Percentiles rank a stretch among this genome's conserved stretches.
phyloP scores from a whole-genome alignment of 2,329 filamentous ascomycete genomes.

The Penicillium olsonii region DNA sequence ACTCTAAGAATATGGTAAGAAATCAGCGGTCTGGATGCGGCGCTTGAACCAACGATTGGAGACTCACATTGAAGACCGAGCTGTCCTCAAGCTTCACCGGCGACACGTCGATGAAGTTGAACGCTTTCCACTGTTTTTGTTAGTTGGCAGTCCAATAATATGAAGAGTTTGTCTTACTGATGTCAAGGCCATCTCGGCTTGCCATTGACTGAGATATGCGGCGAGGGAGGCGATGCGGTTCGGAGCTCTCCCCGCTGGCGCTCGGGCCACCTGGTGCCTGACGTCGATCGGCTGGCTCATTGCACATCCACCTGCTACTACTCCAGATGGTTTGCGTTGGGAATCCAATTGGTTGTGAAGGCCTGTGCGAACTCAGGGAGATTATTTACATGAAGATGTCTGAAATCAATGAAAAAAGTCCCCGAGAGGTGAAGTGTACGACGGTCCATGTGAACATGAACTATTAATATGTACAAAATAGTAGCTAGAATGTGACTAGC shows the following conservation, averaged over 20 bases:
- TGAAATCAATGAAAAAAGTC: not conserved
- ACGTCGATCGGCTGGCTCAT: constrained; percentile 4
- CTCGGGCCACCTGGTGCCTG: constrained; percentile 18
- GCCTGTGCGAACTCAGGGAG: no score
- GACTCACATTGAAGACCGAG: constrained; percentile 74
- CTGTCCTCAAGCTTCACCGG: constrained; percentile 81
- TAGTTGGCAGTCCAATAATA: not conserved
- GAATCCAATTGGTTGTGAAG: no score
- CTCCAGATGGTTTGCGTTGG: not conserved
- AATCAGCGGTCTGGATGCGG: no score
- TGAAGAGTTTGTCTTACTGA: constrained; percentile 31
- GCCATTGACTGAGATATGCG: constrained; percentile 30
- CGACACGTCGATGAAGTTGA: constrained; percentile 98
- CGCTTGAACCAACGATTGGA: not conserved
- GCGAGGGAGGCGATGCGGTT: constrained; percentile 19
- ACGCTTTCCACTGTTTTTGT: constrained; percentile 82
- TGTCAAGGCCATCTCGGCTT: constrained; percentile 46
- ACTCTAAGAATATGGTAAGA: constrained; percentile 44
- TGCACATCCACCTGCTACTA: not conserved
- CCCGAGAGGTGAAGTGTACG: no score
- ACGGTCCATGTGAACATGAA: no score
- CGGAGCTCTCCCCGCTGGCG: constrained; percentile 25
- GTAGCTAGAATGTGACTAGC: not conserved
- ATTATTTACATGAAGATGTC: not conserved
- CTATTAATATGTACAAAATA: no score